A percentile compares a stretch with the other conserved stretches of the same genome.
Conservation (phyloP, 495 filamentous ascomycete genomes). For the Podospora didyma region DNA sequence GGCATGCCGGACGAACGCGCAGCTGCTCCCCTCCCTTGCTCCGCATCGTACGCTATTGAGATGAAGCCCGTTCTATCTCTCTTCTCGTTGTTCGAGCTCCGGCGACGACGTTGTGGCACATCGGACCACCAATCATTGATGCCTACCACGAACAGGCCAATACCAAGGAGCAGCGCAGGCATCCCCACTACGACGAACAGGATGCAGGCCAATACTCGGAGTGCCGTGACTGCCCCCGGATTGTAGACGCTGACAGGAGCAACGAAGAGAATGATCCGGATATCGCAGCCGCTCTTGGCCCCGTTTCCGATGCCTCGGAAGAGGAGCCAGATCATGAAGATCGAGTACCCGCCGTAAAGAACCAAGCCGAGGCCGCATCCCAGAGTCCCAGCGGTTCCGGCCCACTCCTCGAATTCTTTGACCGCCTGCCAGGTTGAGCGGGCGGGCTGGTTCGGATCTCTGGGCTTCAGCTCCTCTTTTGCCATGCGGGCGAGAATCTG, state of each 20-base stretch:
- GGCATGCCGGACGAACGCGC: neutral
- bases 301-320: slow-evolving; percentile 10
- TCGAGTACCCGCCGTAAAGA: slow-evolving; percentile 9
- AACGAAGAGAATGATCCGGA: slow-evolving; percentile 9
- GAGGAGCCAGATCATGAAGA: slow-evolving; percentile 13
- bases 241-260: slow-evolving; percentile 15
- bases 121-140: neutral
- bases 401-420: neutral
- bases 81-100: neutral
- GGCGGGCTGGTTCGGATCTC: neutral
- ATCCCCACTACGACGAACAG: slow-evolving; percentile 5
- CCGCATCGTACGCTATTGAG: slow-evolving; percentile 6
- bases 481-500: slow-evolving; percentile 8
- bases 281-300: slow-evolving; percentile 1
- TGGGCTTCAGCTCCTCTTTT: neutral
- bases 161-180: neutral
- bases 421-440: neutral
- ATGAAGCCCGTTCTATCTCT: neutral
- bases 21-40: slow-evolving; percentile 11
- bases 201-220: slow-evolving; percentile 8
- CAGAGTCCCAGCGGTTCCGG: neutral
- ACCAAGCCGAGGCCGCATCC: slow-evolving; percentile 3
- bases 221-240: slow-evolving; percentile 4
- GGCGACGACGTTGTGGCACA: neutral
- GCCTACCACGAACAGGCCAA: neutral